Percentiles rank a stretch among this genome's conserved stretches.
phyloP scores from a whole-genome alignment of 2,329 filamentous ascomycete species.

The Chaetomiaceae sp. region DNA sequence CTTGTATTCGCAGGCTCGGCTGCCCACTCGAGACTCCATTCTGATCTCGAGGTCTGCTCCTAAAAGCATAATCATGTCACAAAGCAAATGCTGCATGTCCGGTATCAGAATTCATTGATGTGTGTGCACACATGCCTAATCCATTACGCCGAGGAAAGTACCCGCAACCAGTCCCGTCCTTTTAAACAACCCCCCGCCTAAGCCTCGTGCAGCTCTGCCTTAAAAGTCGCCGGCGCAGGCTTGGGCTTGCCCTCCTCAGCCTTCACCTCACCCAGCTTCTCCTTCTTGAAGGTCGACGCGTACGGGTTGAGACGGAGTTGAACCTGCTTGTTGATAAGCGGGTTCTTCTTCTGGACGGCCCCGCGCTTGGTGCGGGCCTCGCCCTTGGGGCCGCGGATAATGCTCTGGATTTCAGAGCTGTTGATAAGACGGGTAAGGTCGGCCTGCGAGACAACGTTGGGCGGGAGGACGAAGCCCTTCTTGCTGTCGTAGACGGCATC shows the following conservation, averaged over 20 bases:
- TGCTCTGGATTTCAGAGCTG: constrained; percentile 96
- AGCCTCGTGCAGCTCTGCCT: constrained; percentile 25
- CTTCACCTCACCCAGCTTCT: constrained; percentile 65
- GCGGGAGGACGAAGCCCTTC: constrained; percentile 98
- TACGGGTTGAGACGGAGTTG: constrained; percentile 98
- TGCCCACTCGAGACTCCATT: constrained; percentile 9
- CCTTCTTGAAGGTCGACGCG: constrained; percentile 82
- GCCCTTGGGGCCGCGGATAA: constrained; percentile 87
- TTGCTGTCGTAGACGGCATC: constrained; percentile 97
- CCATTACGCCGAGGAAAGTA: constrained; percentile 30
- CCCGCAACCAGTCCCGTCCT: constrained; percentile 23
- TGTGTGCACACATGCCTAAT: constrained; percentile 28
- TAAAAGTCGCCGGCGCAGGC: constrained; percentile 22
- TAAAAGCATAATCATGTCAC: constrained; percentile 16
- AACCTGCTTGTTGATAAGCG: constrained; percentile 97
- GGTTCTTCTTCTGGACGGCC: constrained; percentile 99
- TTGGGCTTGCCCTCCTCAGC: constrained; percentile 25
- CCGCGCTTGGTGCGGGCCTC: constrained; percentile 83
- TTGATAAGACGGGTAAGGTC: constrained; percentile 98
- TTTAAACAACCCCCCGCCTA: constrained; percentile 19
- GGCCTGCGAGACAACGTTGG: constrained; percentile 87
- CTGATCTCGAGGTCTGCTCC: constrained; percentile 5
- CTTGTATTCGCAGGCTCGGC: constrained; percentile 1
- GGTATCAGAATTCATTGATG: constrained; percentile 31
- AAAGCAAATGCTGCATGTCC: constrained; percentile 21